phyloP scores from a whole-genome alignment of 345 rosid species.

The Ceriops decandra region DNA sequence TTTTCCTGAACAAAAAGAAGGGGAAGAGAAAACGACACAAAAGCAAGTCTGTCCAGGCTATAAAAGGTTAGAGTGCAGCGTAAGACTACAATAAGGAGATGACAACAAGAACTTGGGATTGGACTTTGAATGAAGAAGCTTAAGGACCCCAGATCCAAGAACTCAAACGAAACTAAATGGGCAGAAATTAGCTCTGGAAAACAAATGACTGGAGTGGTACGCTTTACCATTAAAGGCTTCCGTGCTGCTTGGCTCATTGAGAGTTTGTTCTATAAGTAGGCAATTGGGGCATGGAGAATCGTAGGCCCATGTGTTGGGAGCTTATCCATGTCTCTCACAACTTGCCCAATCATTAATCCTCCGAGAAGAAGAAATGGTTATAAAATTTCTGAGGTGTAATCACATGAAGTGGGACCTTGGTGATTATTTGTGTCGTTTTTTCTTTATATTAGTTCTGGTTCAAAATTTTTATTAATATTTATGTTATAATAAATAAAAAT shows the following conservation, averaged over 20 bases:
- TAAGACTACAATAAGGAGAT: background rate
- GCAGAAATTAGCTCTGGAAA: constrained; percentile 5
- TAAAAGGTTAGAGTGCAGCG: too few species aligned
- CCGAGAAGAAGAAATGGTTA: too few species aligned
- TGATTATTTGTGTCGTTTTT: too few species aligned
- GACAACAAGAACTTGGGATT: constrained; percentile 17
- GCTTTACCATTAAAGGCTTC: background rate
- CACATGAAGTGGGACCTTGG: too few species aligned
- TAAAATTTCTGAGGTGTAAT: too few species aligned
- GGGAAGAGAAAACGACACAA: constrained; percentile 2
- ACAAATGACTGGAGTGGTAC: constrained; percentile 2
- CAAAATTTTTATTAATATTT: too few species aligned
- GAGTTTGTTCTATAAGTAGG: constrained; percentile 23
- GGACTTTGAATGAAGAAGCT: background rate
- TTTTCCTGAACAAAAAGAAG: background rate
- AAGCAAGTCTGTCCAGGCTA: too few species aligned
- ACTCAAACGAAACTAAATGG: constrained; percentile 12
- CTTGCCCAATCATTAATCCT: too few species aligned
- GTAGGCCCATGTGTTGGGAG: constrained; percentile 33
- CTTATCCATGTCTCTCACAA: background rate
- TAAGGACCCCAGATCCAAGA: constrained; percentile 4
- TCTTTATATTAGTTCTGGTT: too few species aligned
- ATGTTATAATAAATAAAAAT: too few species aligned
- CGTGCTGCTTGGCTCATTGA: constrained; percentile 6
- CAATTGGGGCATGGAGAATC: constrained; percentile 1